Evolutionary conservation across 2,329 filamentous ascomycete genomes (phyloP).

Genomic region (Penicillium sclerotiorum): DNA sequence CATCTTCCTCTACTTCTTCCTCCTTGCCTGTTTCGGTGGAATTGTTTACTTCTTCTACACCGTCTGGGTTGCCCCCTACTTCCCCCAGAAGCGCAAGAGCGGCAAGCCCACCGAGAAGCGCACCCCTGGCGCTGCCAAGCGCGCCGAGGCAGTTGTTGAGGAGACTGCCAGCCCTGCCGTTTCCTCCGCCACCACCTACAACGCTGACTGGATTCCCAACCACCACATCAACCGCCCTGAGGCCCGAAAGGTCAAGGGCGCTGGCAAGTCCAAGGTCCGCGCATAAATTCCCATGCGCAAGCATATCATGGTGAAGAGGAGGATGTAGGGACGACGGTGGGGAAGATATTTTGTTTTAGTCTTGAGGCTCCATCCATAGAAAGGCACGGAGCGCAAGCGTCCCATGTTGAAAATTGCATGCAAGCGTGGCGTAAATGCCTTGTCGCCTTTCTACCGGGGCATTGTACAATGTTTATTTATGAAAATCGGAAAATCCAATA

Average conservation of each 20-base stretch:
- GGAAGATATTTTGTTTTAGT: constrained; percentile 9
- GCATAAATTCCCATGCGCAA: constrained; percentile 26
- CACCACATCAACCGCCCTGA: constrained; percentile 86
- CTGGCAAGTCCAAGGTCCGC: constrained; percentile 41
- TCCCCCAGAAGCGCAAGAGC: constrained; percentile 69
- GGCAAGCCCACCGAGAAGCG: constrained; percentile 28
- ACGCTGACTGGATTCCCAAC: constrained; percentile 91
- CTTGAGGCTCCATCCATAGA: constrained; percentile 4
- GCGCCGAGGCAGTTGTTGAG: constrained; percentile 66
- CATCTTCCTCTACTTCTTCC: constrained; percentile 96
- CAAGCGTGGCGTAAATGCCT: not conserved
- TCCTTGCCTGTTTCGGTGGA: constrained; percentile 74
- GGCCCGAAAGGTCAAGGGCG: constrained; percentile 62
- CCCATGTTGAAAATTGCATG: constrained; percentile 21
- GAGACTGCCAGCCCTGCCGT: constrained; percentile 68
- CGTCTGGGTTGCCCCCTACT: constrained; percentile 94
- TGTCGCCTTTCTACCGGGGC: constrained; percentile 10
- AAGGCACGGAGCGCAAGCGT: constrained; percentile 1
- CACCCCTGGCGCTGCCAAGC: constrained; percentile 61
- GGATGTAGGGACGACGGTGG: constrained; percentile 5
- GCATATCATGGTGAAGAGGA: constrained; percentile 4
- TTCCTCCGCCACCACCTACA: constrained; percentile 73
- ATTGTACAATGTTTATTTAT: constrained; percentile 21
- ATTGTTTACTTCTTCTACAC: constrained; percentile 96
- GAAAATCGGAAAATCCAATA: constrained; percentile 8